Conservation (phyloP, 345 rosid species). For the Eucalyptus guilfoylei region DNA sequence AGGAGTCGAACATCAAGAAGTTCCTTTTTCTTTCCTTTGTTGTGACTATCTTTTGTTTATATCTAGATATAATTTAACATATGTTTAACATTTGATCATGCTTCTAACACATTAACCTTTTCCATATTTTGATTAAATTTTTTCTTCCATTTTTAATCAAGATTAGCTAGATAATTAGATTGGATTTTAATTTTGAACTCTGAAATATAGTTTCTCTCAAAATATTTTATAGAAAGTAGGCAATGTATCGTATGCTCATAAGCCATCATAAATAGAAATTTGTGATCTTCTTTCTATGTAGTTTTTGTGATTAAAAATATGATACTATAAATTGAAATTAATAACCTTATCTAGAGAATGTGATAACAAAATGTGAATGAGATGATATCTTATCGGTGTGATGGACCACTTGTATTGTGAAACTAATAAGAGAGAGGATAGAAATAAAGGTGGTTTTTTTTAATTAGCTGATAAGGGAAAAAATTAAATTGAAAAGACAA, state of each 20-base stretch:
- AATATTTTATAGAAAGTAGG: too few relatives aligned
- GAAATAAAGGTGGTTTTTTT: fast-evolving
- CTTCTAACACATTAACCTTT: neutral
- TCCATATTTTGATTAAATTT: neutral
- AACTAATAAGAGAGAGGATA: neutral
- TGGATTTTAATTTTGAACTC: neutral
- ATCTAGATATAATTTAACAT: neutral
- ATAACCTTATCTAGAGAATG: neutral
- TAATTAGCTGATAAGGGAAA: neutral
- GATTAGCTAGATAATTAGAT: neutral
- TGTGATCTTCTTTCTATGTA: too few relatives aligned
- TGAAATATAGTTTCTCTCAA: neutral
- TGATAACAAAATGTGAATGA: neutral
- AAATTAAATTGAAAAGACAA: fast-evolving
- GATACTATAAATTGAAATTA: neutral
- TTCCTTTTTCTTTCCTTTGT: neutral
- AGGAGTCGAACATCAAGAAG: fast-evolving
- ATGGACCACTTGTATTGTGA: neutral
- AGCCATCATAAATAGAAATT: too few relatives aligned
- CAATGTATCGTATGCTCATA: neutral
- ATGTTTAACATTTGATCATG: too few relatives aligned
- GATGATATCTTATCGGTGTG: neutral
- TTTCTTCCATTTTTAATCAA: neutral
- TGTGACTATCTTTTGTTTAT: neutral
- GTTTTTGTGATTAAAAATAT: neutral